Percentiles rank a stretch among this genome's conserved stretches.
Evolutionary conservation across 1,284 basidiomycete species (phyloP).

Genomic region (Rhodofomes roseus): DNA sequence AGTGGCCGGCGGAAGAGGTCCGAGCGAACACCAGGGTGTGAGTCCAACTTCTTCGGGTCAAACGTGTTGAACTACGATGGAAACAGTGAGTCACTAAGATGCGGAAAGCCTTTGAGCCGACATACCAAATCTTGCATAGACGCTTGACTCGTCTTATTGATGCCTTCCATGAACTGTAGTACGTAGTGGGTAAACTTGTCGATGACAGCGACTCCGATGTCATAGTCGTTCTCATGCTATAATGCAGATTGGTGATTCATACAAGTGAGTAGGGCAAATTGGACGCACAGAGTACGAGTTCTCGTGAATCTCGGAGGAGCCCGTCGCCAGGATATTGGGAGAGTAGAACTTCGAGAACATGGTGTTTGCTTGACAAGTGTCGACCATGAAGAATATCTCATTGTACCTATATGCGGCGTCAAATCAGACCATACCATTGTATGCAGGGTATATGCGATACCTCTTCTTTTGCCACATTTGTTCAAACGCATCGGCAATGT

Average conservation of each 20-base stretch:
- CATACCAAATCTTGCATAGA: constrained; percentile 85
- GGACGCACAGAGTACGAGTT: constrained; percentile 87
- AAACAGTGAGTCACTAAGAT: constrained; percentile 3
- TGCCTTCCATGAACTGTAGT: constrained; percentile 86
- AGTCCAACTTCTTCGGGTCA: constrained; percentile 73
- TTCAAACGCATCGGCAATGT: constrained; percentile 94
- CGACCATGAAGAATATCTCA: constrained; percentile 97
- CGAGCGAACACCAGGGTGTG: constrained; percentile 83
- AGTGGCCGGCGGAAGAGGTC: constrained; percentile 79
- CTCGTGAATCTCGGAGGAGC: constrained; percentile 84
- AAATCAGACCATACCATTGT: background rate
- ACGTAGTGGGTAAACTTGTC: constrained; percentile 94
- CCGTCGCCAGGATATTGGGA: constrained; percentile 93
- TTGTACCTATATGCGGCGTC: constrained; percentile 69
- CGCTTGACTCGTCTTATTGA: constrained; percentile 84
- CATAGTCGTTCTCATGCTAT: constrained; percentile 88
- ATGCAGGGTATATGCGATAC: constrained; percentile 36
- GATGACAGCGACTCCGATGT: constrained; percentile 94
- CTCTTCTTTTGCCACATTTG: constrained; percentile 98
- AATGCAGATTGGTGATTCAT: background rate
- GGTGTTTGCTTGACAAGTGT: constrained; percentile 97
- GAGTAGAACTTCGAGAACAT: constrained; percentile 96
- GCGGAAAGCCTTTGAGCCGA: constrained; percentile 9
- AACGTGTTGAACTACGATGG: constrained; percentile 73
- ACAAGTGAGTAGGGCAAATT: background rate